Evolutionary conservation across 2,329 filamentous ascomycete genomes (phyloP), one percentile per base, ranked within the genome.

Genomic region (Apiospora koreana): DNA sequence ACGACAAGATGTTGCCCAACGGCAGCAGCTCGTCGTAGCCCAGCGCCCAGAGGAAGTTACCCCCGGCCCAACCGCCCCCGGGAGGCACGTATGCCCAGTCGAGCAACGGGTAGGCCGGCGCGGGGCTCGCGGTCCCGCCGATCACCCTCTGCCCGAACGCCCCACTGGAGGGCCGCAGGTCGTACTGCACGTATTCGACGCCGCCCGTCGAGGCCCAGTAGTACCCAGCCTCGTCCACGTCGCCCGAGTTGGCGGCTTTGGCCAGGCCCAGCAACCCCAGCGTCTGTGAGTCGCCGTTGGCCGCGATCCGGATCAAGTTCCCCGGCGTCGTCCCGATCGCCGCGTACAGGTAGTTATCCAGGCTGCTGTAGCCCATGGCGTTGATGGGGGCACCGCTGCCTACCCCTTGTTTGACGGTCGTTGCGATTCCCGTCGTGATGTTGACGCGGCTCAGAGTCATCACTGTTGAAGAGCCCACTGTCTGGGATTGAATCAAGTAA

Each of bases 311-410:
- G 43, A 77, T 66, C 16, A 77, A 50, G 28, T 14, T 38, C 6
- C 50, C 50, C 16, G 50, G 23, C 16, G 50, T 58, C 16, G 50
- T 14, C 25, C 14, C 46, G 70, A 58, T 9, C 16, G 35, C 23
- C 12, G 65, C 76, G 69, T 77, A 77, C 2, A 77, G 65, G 64
- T 74, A 74, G 25, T 76, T 75, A 12, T 77, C 76, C 7, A 69
- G 66, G 3, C 68, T 64, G 23, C 76, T 78, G 70, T 77, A 77
- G 5, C 72, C 76, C 14, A 77, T 69, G 9, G 74, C 76, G 43
- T 78, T 75, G 70, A 78, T 71, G 67, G 54, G 69, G 38, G 67
- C 46, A 7, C 70, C 72, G n/a, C 69, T 68, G n/a, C 65, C 69
- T 1, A 74, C 69, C 12, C 64, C 25, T 9, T 62, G 65, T 68